Evolutionary conservation across 2,329 filamentous ascomycete species (phyloP), one percentile per base, ranked within the genome.

Genomic region (Aspergillus tubingensis): DNA sequence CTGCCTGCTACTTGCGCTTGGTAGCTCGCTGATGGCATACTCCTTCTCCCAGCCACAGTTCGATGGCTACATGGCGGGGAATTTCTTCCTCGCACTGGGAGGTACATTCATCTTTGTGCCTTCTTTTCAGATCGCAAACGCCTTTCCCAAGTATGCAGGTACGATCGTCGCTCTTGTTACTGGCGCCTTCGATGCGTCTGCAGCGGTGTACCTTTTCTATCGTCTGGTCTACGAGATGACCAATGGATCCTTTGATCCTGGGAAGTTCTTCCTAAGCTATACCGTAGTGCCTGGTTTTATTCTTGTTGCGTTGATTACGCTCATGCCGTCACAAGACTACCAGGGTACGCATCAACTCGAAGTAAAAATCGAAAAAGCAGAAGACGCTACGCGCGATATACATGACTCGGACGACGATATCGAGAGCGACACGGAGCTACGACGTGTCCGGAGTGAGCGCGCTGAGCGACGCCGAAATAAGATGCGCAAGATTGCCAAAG

Each of bases 101-200:
- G 91, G 91, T 0, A 91, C 90, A 0, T 93, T 91, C 67, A 86
- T 90, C 55, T 94, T 92, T 73, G 90, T 94, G 47, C 88, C 90
- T 6, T 90, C 88, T 3, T 94, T 93, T 75, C 91, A 94, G 76
- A 85, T 94, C 48, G 91, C 89, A 43, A 94, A 94, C 74, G 88
- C 91, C 0, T 93, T 95, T 69, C 91, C 91, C 0, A 85, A 84
- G 58, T 82, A 90, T 72, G 88, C 89, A 1, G 91, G 91, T 1
- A 79, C 90, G 8, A 91, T 95, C 64, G 82, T 95, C 3, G 90
- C 91, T 1, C 80, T 94, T 7, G 80, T 95, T 39, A 94, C 91
- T 0, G 91, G 91, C 11, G 90, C 90, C 4, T 95, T 94, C 71
- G 91, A 95, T 74, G 89, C 91, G 0, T 92, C 90, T 0, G 91